Base-by-base conservation (phyloP, 2,329 filamentous ascomycete species). In the Fusarium fujikuroi region DNA sequence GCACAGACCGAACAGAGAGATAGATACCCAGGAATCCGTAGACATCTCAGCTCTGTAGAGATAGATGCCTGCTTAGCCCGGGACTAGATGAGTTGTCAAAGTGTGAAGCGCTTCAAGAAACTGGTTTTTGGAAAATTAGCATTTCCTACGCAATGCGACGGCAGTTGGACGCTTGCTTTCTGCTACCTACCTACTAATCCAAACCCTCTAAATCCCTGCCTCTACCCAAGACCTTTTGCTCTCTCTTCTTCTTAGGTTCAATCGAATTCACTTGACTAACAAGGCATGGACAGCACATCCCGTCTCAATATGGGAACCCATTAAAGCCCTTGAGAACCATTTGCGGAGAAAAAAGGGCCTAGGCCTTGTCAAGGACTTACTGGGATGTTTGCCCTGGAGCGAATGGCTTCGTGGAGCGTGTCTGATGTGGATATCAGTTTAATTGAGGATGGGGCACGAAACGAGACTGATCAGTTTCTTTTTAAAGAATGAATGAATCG, bases 31-130 rank as follows among this genome's bases (percentile, higher is more conserved):
- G 32, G 30, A 30, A 30, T 11, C 30, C 30, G 32, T 36, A 37
- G 36, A 54, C 37, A 23, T 43, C 14, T 23, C 40, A 43, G 40
- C 36, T 14, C 19, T 21, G 37, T 43, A 44, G 32, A 32, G 16
- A 23, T 32, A 57, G 50, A 64, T 58, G 63, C 32, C 37, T 46
- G 66, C 57, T 50, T 66, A 72, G 63, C 60, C 54, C 42, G 63
- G 53, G 32, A 53, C 70, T 74, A 69, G 72, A 74, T 74, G 72
- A 65, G 70, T 71, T 74, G 72, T 74, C 72, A 74, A 53, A 58
- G 40, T 66, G 49, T 61, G 52, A 73, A 66, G 52, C 32, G 53
- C 58, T 58, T 42, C 32, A 23, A 65, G 62, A 63, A 71, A 69
- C 69, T 57, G 60, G 47, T 62, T 72, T 69, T n/a, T 53, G 60